Conservation (phyloP, 306 rosid genomes). For the Vigna hirtella region DNA sequence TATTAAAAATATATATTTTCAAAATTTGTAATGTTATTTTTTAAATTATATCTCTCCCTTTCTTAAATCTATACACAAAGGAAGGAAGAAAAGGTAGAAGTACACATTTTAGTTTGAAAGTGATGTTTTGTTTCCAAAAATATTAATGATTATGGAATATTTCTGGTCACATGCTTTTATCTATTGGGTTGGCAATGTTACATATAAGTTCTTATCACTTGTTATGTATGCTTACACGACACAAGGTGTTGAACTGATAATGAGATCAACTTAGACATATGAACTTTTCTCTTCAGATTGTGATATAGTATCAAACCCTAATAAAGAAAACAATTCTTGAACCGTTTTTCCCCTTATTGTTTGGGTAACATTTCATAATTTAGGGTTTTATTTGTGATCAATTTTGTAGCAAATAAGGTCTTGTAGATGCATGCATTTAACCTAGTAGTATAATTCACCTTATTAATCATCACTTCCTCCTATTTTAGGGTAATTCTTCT, state of each 20-base stretch:
- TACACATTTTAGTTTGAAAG: slow-evolving; percentile 23
- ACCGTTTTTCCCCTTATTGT: slow-evolving; percentile 36
- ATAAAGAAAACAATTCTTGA: slow-evolving; percentile 47
- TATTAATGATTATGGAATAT: slow-evolving; percentile 24
- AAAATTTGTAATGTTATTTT: too few species aligned
- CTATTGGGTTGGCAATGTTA: slow-evolving; percentile 19
- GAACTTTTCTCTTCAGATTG: slow-evolving; percentile 42
- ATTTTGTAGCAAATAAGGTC: slow-evolving; percentile 35
- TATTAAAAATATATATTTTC: too few species aligned
- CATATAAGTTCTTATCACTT: not conserved
- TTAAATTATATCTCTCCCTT: not conserved
- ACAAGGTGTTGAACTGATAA: slow-evolving; percentile 4
- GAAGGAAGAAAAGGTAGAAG: not conserved
- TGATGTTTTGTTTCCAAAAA: slow-evolving; percentile 35
- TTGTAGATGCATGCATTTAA: slow-evolving; percentile 51
- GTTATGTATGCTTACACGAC: slow-evolving; percentile 9
- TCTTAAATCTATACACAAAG: not conserved
- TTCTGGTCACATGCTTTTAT: slow-evolving; percentile 43
- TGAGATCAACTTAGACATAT: slow-evolving; percentile 33
- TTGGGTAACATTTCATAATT: slow-evolving; percentile 47
- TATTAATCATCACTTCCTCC: slow-evolving; percentile 15
- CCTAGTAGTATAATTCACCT: not conserved
- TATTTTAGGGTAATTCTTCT: not conserved
- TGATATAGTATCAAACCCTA: slow-evolving; percentile 46
- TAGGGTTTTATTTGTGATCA: slow-evolving; percentile 51